Evolutionary conservation across 345 rosid species (phyloP), one percentile per base, ranked within the genome.

Genomic region (Trapa bicornis): DNA sequence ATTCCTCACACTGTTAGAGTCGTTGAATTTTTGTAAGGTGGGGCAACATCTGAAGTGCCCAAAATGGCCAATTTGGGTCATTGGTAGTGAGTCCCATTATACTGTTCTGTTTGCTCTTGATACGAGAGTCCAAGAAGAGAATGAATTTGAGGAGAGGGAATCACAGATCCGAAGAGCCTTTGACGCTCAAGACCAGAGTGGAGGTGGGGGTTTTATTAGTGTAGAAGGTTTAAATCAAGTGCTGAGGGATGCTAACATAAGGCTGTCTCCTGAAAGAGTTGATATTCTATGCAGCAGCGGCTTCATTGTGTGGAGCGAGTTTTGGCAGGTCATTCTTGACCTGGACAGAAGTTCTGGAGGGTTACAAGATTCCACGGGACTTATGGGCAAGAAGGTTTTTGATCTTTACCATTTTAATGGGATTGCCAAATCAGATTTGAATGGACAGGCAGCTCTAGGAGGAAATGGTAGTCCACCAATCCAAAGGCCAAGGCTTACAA

Each of bases 51-150:
- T 95, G 41, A 95, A 95, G 78, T 83, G 83, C 78, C 99, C 99
- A 37, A 85, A 70, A 66, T 91, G 97, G 98, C 99, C 99, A 35
- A 95, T 95, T 83, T 95, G 99, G 99, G 98, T 95, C 67, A 81
- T 95, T 73, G 99, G 99, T 5, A 95, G 99, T 53, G 99, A 95
- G 80, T 95, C 99, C 61, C 99, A 95, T 72, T 95, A 91, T 77
- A 95, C 97, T 1, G 99, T 91, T 64, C 73, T 95, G 35, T 95
- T 95, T 79, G 96, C 99, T 57, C 92, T 87, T 17, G 88, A 91
- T 68, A 86, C 87, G 43, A 67, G 83, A 6, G 99, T 89, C 69
- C 99, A 89, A 78, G 94, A 91, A 47, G 98, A 95, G 84, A 95
- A 91, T 71, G 89, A 89, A 72, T 84, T 95, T 29, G 99, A 95